phyloP scores from a whole-genome alignment of 2,329 filamentous ascomycete species.

The Colletotrichum noveboracense region DNA sequence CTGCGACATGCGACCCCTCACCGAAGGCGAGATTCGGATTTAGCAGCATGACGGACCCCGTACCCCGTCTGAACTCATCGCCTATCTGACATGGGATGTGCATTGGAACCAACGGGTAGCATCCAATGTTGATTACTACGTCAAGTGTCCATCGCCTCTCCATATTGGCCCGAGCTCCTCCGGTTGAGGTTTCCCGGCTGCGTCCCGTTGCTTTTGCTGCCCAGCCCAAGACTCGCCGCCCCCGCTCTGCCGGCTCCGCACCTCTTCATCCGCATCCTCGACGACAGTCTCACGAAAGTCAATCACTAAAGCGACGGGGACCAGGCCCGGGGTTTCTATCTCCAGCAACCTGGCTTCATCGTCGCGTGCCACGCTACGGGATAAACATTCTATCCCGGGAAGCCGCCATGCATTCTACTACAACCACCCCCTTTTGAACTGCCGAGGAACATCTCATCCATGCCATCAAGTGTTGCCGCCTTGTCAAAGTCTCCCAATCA shows the following conservation, averaged over 20 bases:
- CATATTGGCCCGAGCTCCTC: background rate
- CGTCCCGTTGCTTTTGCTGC: background rate
- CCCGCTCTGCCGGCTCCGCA: background rate
- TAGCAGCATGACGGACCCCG: background rate
- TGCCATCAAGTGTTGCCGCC: background rate
- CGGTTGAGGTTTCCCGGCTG: conserved; percentile 6
- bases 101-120: background rate
- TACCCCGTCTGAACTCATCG: background rate
- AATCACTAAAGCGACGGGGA: background rate
- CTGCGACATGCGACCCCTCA: background rate
- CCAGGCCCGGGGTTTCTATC: background rate
- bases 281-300: background rate
- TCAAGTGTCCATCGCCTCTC: background rate
- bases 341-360: background rate
- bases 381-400: background rate
- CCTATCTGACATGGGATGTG: background rate
- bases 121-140: background rate
- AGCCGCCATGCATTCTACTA: background rate
- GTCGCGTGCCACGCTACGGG: background rate
- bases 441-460: background rate
- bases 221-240: background rate
- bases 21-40: background rate
- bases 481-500: background rate
- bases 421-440: background rate
- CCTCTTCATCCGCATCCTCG: background rate